A percentile compares a stretch with the other conserved stretches of the same genome.
Conservation (phyloP, 305 asterid genomes). For the Fraxinus albicans region DNA sequence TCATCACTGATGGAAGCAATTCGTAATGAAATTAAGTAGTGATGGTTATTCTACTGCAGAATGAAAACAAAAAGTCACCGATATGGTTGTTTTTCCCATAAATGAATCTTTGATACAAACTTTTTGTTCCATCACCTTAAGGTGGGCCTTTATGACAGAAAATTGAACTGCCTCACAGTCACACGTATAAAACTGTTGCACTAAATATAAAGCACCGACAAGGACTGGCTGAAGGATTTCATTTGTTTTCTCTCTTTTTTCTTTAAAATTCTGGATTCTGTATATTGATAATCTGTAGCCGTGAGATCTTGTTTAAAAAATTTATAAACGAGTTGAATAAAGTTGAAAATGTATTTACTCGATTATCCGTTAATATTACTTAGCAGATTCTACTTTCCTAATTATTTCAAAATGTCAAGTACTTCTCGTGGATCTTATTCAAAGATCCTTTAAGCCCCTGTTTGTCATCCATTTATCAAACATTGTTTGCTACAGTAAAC, state of each 20-base stretch:
- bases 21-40: neutral
- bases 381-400: neutral
- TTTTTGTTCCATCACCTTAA: neutral
- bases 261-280: neutral
- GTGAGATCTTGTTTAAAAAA: neutral
- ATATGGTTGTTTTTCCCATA: neutral
- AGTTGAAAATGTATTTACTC: neutral
- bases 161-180: neutral
- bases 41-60: neutral
- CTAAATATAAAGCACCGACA: neutral
- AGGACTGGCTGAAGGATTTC: neutral
- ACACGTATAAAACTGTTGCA: neutral
- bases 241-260: neutral
- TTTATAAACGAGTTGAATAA: neutral
- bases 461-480: too few relatives aligned
- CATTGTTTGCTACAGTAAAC: too few relatives aligned
- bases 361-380: neutral
- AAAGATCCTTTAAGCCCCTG: neutral
- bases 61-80: neutral
- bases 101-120: neutral
- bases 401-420: slow-evolving; percentile 5
- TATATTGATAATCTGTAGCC: neutral
- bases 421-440: neutral
- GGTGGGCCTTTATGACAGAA: neutral
- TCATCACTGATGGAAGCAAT: neutral